Conservation (phyloP, 176 grass and related monocot genomes). For the Stipa capillata region DNA sequence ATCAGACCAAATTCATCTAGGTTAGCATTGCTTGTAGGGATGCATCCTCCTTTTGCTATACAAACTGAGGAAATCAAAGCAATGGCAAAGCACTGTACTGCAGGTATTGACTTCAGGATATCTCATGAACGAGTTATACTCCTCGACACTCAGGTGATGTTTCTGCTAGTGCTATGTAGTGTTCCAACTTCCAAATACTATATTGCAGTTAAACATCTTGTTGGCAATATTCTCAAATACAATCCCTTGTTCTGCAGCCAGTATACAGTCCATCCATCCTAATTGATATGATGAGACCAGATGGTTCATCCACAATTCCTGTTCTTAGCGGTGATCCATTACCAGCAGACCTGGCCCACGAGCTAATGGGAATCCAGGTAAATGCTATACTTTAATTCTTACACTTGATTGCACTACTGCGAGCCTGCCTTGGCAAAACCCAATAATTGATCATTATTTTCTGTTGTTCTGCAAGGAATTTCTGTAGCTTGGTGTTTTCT, state of each 20-base stretch:
- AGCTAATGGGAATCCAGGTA: constrained; percentile 96
- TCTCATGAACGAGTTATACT: constrained; percentile 92
- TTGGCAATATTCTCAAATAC: background rate
- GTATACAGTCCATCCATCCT: constrained; percentile 83
- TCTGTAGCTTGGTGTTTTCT: constrained; percentile 91
- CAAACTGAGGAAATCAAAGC: constrained; percentile 79
- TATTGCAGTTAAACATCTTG: background rate
- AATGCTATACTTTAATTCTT: constrained; percentile 14
- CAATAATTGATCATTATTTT: constrained; percentile 46
- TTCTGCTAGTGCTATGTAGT: too few species aligned
- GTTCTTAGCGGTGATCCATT: constrained; percentile 62
- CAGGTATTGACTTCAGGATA: constrained; percentile 84
- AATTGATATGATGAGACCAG: constrained; percentile 78
- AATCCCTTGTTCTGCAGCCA: constrained; percentile 46
- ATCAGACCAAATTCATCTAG: background rate
- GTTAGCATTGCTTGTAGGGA: constrained; percentile 46
- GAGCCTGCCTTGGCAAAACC: background rate
- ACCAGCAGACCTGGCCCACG: constrained; percentile 83
- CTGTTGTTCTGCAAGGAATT: constrained; percentile 65
- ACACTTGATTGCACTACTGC: background rate
- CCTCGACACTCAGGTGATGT: constrained; percentile 75
- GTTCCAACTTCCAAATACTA: background rate
- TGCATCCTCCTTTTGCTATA: constrained; percentile 83
- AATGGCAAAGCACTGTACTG: constrained; percentile 71
- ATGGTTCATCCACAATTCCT: constrained; percentile 77